A percentile compares a stretch with the other conserved stretches of the same genome.
Evolutionary conservation across 495 filamentous ascomycete species (phyloP).

Genomic region (Aspergillus asperescens): DNA sequence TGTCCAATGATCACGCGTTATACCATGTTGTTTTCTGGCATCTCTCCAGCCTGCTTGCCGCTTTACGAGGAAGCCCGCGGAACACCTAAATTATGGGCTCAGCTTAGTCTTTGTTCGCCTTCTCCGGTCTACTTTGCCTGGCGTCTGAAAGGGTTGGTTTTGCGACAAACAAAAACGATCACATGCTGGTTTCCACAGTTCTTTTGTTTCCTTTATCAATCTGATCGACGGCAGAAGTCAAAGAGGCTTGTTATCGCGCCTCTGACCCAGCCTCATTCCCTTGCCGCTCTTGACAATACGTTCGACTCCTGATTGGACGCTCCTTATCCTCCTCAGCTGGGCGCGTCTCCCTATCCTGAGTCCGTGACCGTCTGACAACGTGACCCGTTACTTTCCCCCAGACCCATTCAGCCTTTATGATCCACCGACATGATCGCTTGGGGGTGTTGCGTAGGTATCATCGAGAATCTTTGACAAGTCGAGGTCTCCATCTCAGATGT

Average conservation of each 20-base stretch:
- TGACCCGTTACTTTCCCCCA: constrained; percentile 15
- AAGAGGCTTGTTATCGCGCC: neutral
- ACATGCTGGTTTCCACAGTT: no score
- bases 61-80: constrained; percentile 35
- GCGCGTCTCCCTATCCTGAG: neutral
- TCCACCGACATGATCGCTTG: constrained; percentile 15
- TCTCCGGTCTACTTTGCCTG: no score
- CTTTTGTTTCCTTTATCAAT: no score
- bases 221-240: neutral
- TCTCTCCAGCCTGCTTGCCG: constrained; percentile 33
- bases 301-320: constrained; percentile 12
- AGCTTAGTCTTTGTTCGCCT: no score
- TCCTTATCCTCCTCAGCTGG: constrained; percentile 1
- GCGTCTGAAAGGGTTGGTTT: no score
- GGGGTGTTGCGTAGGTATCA: constrained; percentile 1
- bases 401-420: constrained; percentile 19
- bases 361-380: neutral
- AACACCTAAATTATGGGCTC: constrained; percentile 35
- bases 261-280: neutral
- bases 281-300: neutral
- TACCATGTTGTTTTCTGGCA: constrained; percentile 27
- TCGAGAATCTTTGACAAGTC: neutral
- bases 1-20: constrained; percentile 32
- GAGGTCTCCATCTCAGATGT: neutral
- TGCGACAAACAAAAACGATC: neutral